Evolutionary conservation across 2,329 filamentous ascomycete genomes (phyloP).

Genomic region (Chrysoporthe puriensis): DNA sequence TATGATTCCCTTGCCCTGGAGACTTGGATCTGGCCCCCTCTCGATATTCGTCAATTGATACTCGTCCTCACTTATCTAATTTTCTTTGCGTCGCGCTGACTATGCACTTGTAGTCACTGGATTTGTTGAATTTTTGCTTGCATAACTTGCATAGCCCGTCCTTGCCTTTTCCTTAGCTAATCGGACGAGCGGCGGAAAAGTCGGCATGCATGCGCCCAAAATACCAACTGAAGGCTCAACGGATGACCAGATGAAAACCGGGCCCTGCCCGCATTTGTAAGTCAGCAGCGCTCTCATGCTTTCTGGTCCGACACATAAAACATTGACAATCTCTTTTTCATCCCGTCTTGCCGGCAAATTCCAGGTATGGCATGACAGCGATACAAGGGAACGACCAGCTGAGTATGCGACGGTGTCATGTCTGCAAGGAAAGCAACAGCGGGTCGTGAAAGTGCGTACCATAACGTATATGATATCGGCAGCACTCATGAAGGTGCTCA

Average conservation of each 20-base stretch:
- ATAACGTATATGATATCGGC: conserved; percentile 27
- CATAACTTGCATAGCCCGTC: background rate
- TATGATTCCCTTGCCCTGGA: conserved; percentile 3
- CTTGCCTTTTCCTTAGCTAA: background rate
- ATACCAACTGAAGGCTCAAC: conserved; percentile 13
- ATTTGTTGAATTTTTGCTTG: background rate
- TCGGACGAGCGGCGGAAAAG: background rate
- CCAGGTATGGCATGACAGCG: too few relatives aligned
- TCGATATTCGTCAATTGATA: conserved; percentile 6
- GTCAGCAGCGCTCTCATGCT: background rate
- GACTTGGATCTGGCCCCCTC: background rate
- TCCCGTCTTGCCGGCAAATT: background rate
- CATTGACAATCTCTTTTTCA: background rate
- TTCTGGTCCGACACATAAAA: background rate
- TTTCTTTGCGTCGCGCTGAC: background rate
- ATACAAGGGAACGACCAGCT: too few relatives aligned
- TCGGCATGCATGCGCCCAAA: conserved; percentile 24
- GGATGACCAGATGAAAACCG: conserved; percentile 24
- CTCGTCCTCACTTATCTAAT: conserved; percentile 6
- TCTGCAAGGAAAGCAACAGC: too few relatives aligned
- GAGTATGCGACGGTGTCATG: too few relatives aligned
- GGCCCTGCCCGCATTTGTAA: conserved; percentile 7
- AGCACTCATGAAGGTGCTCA: conserved; percentile 18
- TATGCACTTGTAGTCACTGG: background rate
- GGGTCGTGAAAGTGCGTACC: background rate